phyloP scores from a whole-genome alignment of 306 rosid species.

The Vigna nakashimae region DNA sequence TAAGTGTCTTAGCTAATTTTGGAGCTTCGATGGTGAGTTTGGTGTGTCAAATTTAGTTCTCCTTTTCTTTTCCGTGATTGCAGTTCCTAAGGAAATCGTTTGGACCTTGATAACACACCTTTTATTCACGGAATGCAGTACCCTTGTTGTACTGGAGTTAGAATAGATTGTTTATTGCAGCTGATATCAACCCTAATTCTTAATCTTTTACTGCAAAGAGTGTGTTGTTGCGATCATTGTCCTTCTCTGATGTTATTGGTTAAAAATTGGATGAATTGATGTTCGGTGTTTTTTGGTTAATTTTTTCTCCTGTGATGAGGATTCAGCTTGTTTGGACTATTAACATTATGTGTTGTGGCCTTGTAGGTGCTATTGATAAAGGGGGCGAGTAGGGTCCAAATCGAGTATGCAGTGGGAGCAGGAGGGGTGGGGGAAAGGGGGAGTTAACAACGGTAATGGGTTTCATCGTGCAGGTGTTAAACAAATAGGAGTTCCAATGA shows the following conservation, averaged over 20 bases:
- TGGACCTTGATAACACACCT: background rate
- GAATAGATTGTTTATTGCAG: conserved; percentile 6
- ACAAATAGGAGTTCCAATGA: background rate
- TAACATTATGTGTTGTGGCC: conserved; percentile 41
- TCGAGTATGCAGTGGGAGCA: conserved; percentile 64
- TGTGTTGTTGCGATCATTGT: background rate
- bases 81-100: conserved; percentile 12
- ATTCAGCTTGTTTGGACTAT: conserved; percentile 9
- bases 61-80: background rate
- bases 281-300: background rate
- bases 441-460: conserved; percentile 52
- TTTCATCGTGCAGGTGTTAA: conserved; percentile 7
- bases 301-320: background rate
- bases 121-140: background rate
- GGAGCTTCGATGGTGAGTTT: conserved; percentile 44
- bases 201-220: conserved; percentile 8
- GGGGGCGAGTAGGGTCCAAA: conserved; percentile 41
- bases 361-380: conserved; percentile 30
- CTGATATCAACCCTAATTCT: conserved; percentile 37
- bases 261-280: background rate
- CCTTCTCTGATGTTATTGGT: background rate
- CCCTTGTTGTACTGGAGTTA: conserved; percentile 1
- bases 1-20: conserved; percentile 40
- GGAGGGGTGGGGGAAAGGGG: conserved; percentile 52
- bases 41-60: background rate